Percentiles rank a stretch among this genome's conserved stretches.
Evolutionary conservation across 768 basidiomycete genomes (phyloP).

Genomic region (Rhizopogon sp.): DNA sequence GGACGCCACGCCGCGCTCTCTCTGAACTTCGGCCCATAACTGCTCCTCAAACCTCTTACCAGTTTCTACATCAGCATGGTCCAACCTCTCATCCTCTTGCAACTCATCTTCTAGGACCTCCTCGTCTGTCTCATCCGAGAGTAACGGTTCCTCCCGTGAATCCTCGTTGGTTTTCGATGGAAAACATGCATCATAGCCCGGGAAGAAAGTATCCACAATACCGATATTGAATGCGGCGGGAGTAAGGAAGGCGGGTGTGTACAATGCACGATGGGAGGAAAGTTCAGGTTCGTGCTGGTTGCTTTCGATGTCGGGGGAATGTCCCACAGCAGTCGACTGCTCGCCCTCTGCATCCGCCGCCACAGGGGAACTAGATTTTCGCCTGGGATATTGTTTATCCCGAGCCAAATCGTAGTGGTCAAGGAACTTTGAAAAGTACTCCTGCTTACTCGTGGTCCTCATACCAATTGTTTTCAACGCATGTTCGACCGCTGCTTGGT

Average conservation of each 20-base stretch:
- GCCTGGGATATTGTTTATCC: slow-evolving; percentile 1
- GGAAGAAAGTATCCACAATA: slow-evolving; percentile 11
- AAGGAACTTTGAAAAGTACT: slow-evolving; percentile 36
- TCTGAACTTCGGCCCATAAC: slow-evolving; percentile 39
- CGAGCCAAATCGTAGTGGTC: slow-evolving; percentile 9
- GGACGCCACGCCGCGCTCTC: background rate
- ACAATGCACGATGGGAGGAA: slow-evolving; percentile 26
- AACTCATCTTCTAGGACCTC: slow-evolving; percentile 34
- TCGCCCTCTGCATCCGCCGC: slow-evolving; percentile 14
- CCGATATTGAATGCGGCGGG: slow-evolving; percentile 16
- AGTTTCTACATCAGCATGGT: slow-evolving; percentile 28
- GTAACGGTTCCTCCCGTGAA: slow-evolving; percentile 21
- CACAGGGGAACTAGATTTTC: background rate
- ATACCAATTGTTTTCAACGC: slow-evolving; percentile 46
- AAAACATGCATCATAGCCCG: slow-evolving; percentile 20
- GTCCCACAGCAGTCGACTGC: background rate
- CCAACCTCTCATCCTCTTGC: slow-evolving; percentile 36
- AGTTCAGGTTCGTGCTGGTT: slow-evolving; percentile 2
- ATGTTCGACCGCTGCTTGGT: slow-evolving; percentile 38
- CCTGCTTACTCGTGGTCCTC: slow-evolving; percentile 29
- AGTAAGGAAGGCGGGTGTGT: slow-evolving; percentile 31
- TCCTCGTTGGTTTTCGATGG: slow-evolving; percentile 11
- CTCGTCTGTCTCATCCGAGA: slow-evolving; percentile 32
- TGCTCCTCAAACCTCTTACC: slow-evolving; percentile 32
- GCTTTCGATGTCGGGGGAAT: slow-evolving; percentile 3